A percentile compares a stretch with the other conserved stretches of the same genome.
These are phyloP conservation scores for Schwanniomyces pseudopolymorphus DNA, from an alignment of 805 yeast species.

Conservation along the genomic window DNA sequence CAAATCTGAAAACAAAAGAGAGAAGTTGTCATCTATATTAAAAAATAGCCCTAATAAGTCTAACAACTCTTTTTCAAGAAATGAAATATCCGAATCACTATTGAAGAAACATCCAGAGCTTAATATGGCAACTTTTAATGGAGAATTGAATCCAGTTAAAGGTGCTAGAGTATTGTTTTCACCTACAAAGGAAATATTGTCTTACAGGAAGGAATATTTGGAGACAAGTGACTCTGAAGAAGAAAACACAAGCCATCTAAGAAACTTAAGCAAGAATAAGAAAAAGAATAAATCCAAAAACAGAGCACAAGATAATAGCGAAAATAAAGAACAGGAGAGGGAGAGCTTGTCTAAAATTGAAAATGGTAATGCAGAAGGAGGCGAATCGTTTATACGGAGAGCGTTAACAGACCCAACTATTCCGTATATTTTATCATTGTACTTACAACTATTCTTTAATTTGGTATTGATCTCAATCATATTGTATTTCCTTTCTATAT, in stretches of 20 bases:
- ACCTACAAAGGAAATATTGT: slow-evolving; percentile 28
- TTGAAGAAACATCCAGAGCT: slow-evolving; percentile 17
- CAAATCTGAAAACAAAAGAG: not conserved
- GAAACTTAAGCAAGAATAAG: not conserved
- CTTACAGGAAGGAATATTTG: slow-evolving; percentile 17
- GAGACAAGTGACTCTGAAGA: slow-evolving; percentile 4
- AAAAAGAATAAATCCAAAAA: not conserved
- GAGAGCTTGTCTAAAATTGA: not conserved
- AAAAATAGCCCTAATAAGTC: slow-evolving; percentile 8
- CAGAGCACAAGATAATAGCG: slow-evolving; percentile 7
- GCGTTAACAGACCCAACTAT: slow-evolving; percentile 38
- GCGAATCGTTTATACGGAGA: not conserved
- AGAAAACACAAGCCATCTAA: slow-evolving; percentile 1
- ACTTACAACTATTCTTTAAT: slow-evolving; percentile 64
- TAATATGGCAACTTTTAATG: slow-evolving; percentile 16
- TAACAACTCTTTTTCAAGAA: not conserved
- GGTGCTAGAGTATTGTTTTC: slow-evolving; percentile 33
- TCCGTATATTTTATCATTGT: slow-evolving; percentile 60
- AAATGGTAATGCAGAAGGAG: not conserved
- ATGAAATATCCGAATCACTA: slow-evolving; percentile 9
- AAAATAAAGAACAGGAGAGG: not conserved
- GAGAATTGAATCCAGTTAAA: slow-evolving; percentile 29
- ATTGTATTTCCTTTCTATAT: slow-evolving; percentile 50
- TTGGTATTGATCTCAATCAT: slow-evolving; percentile 48
- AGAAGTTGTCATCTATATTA: slow-evolving; percentile 8